Percentiles rank a stretch among this genome's conserved stretches.
These are phyloP conservation scores for Yamadazyma diospyri DNA, from an alignment of 1,139 yeast species.

Conservation along the genomic window DNA sequence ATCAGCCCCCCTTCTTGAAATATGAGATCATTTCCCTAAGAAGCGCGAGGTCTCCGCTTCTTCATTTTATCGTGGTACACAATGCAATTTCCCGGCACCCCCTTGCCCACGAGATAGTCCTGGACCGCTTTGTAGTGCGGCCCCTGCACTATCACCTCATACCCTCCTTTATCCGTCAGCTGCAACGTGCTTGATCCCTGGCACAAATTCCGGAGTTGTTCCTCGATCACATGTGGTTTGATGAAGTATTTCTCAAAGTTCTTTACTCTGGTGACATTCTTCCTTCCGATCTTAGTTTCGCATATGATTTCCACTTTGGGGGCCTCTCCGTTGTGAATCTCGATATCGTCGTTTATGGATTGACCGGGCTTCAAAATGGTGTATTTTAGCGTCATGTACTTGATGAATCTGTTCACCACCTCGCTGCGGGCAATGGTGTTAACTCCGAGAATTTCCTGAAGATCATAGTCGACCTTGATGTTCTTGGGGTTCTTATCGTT, in stretches of 20 bases:
- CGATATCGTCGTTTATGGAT: constrained; percentile 25
- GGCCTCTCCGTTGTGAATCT: constrained; percentile 52
- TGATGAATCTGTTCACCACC: constrained; percentile 46
- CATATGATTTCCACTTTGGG: constrained; percentile 68
- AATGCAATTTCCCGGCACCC: constrained; percentile 67
- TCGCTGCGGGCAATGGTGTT: constrained; percentile 42
- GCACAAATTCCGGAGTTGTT: constrained; percentile 70
- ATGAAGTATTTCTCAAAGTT: constrained; percentile 69
- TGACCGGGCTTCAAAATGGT: constrained; percentile 50
- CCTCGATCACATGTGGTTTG: constrained; percentile 62
- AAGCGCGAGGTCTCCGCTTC: constrained; percentile 50
- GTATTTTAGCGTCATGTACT: constrained; percentile 56
- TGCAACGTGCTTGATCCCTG: constrained; percentile 85
- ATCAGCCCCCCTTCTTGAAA: no score
- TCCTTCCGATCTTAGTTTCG: constrained; percentile 79
- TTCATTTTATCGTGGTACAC: constrained; percentile 64
- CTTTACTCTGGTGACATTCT: constrained; percentile 67
- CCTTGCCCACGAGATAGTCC: constrained; percentile 58
- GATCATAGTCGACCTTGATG: constrained; percentile 51
- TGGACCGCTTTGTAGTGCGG: constrained; percentile 68
- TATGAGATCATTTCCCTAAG: no score
- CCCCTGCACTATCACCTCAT: constrained; percentile 86
- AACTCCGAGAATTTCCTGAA: constrained; percentile 24
- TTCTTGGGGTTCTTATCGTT: constrained; percentile 42
- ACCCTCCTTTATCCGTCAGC: constrained; percentile 44